phyloP scores from a whole-genome alignment of 164 flowering plant genomes.

The Magnolia officinalis region DNA sequence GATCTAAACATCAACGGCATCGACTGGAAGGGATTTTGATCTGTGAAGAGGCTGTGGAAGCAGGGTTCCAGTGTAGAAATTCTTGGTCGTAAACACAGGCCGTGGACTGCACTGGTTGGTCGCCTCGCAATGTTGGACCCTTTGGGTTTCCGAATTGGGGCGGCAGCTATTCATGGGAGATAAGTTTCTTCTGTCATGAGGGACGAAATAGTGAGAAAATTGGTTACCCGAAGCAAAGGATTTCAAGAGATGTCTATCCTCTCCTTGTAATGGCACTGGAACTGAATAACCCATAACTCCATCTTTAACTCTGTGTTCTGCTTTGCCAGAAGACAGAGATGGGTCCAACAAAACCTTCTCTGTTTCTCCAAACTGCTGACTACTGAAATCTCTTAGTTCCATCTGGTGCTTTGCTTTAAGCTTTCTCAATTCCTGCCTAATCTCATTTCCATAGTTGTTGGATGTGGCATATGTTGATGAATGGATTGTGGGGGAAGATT shows the following conservation, averaged over 20 bases:
- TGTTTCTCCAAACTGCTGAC: conserved; percentile 37
- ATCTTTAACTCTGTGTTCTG: conserved; percentile 9
- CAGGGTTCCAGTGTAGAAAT: conserved; percentile 40
- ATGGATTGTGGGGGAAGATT: conserved; percentile 10
- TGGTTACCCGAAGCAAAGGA: conserved; percentile 22
- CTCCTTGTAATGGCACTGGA: conserved; percentile 16
- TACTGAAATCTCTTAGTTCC: conserved; percentile 54
- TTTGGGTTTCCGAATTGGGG: conserved; percentile 22
- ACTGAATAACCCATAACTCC: conserved; percentile 9
- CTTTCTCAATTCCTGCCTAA: conserved; percentile 74
- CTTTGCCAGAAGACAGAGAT: conserved; percentile 8
- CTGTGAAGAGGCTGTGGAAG: conserved; percentile 61
- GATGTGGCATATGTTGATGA: conserved; percentile 17
- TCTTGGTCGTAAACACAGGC: conserved; percentile 46
- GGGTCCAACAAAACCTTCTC: conserved; percentile 15
- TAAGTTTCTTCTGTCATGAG: neutral
- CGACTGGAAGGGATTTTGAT: conserved; percentile 28
- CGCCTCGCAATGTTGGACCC: conserved; percentile 22
- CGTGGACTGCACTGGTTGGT: conserved; percentile 35
- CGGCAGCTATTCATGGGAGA: conserved; percentile 4
- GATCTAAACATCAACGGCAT: conserved; percentile 23
- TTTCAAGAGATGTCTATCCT: conserved; percentile 12
- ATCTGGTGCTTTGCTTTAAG: conserved; percentile 75
- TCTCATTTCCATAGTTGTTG: conserved; percentile 56
- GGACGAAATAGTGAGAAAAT: conserved; percentile 12